Evolutionary conservation across 495 filamentous ascomycete species (phyloP), one percentile per base, ranked within the genome.

Genomic region (Aspergillus panamensis): DNA sequence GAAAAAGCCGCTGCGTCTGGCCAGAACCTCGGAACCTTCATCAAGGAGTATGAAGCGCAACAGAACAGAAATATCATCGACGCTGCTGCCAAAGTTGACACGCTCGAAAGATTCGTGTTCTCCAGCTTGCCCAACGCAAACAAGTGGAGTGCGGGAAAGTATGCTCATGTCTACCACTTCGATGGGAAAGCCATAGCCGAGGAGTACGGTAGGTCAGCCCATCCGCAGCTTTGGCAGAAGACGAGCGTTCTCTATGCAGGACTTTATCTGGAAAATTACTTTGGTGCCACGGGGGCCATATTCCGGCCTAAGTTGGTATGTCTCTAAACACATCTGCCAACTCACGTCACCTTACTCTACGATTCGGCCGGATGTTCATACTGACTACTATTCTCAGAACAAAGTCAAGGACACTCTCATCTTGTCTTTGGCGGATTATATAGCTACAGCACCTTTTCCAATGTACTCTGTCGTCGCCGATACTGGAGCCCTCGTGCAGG

Each of bases 51-150:
- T 55, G 80, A 82, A 58, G 42, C 73, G 7, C 65, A 72, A 56
- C 76, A 81, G 51, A 71, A 67, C 20, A 77, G 73, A 57, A 80
- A 76, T 52, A 65, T 80, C 40, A 70, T 74, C 19, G 79, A 82
- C 60, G 75, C 75, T 9, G 76, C 76, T 3, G 74, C 80, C n/a
- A 68, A 63, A 2, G 68, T 73, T 0, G 55, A 61, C 44, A 69
- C 68, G 6, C 75, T 80, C 19, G 66, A 79, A 51, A 65, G 76
- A 42, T 66, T 82, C 45, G 64, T 78, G 20, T 66, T 69, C 48
- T 72, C 66, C 6, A 63, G 66, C 8, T 59, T 80, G 14, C 53
- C 62, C 5, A 66, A 75, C 61, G 63, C 66, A 16, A 63, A 47
- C 1, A 70, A 73, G 63, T 40, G 58, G 32, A 69, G 59, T 50